Evolutionary conservation across 2,329 filamentous ascomycete genomes (phyloP).

Genomic region (Colletotrichum gigasporum): DNA sequence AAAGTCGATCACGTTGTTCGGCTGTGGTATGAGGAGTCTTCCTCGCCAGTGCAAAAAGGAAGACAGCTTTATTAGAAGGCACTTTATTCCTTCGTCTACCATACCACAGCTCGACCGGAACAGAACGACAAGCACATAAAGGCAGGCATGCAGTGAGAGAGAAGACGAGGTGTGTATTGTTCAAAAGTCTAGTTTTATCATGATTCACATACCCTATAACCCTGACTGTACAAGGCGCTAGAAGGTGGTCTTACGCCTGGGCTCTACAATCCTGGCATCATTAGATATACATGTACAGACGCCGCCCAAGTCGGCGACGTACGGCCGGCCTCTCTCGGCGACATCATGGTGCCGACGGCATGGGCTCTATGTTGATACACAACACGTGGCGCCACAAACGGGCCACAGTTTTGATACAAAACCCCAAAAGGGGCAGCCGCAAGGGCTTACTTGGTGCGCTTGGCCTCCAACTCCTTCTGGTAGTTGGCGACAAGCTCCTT

Average conservation of each 20-base stretch:
- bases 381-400: conserved; percentile 14
- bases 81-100: too few relatives aligned
- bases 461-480: conserved; percentile 66
- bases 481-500: conserved; percentile 69
- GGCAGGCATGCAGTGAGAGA: background rate
- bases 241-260: conserved; percentile 11
- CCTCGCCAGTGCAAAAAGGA: too few relatives aligned
- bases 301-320: conserved; percentile 19
- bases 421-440: background rate
- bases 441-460: conserved; percentile 59
- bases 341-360: background rate
- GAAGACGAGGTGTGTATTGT: conserved; percentile 27
- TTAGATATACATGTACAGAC: conserved; percentile 31
- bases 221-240: conserved; percentile 12
- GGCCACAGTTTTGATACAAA: background rate
- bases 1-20: too few relatives aligned
- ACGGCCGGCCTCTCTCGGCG: background rate
- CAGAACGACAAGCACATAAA: background rate
- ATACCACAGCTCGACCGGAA: too few relatives aligned
- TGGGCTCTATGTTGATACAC: conserved; percentile 24
- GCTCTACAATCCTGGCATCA: conserved; percentile 17
- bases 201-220: conserved; percentile 18
- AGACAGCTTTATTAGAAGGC: too few relatives aligned
- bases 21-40: too few relatives aligned
- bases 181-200: conserved; percentile 31